phyloP scores from a whole-genome alignment of 2,329 filamentous ascomycete genomes.

The Anisogramma anomala region DNA sequence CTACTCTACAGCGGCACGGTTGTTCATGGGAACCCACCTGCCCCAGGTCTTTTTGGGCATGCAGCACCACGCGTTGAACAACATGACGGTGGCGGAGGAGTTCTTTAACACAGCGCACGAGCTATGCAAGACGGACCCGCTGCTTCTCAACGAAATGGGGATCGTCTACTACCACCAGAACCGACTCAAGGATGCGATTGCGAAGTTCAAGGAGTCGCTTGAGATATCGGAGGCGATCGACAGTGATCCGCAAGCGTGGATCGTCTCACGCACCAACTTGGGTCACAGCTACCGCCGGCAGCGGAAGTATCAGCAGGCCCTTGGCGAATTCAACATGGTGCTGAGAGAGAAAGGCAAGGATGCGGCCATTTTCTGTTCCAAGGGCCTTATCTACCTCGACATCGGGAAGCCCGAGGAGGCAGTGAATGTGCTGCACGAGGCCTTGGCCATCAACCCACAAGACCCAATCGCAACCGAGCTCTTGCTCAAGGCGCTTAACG shows the following conservation, averaged over 20 bases:
- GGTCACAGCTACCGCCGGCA: slow-evolving; percentile 75
- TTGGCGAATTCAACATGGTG: slow-evolving; percentile 78
- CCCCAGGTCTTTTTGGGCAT: slow-evolving; percentile 94
- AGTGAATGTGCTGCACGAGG: slow-evolving; percentile 72
- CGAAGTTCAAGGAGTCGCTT: slow-evolving; percentile 68
- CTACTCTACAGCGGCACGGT: slow-evolving; percentile 84
- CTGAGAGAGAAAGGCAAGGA: slow-evolving; percentile 73
- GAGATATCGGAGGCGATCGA: slow-evolving; percentile 68
- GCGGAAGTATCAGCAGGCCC: slow-evolving; percentile 55
- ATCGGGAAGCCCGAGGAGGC: slow-evolving; percentile 64
- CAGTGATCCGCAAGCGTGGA: slow-evolving; percentile 69
- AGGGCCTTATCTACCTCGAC: slow-evolving; percentile 76
- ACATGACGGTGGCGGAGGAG: slow-evolving; percentile 85
- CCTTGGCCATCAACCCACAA: slow-evolving; percentile 65
- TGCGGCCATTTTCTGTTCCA: slow-evolving; percentile 65
- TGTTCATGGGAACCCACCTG: slow-evolving; percentile 95
- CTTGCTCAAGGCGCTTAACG: slow-evolving; percentile 57
- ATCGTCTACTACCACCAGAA: slow-evolving; percentile 93
- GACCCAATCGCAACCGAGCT: slow-evolving; percentile 73
- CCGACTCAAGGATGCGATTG: slow-evolving; percentile 60
- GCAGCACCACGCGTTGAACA: slow-evolving; percentile 95
- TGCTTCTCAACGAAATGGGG: slow-evolving; percentile 90
- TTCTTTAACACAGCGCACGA: slow-evolving; percentile 84
- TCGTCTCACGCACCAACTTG: slow-evolving; percentile 77
- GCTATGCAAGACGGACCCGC: slow-evolving; percentile 71